phyloP scores from a whole-genome alignment of 768 basidiomycete genomes.

The Tremella mesenterica region DNA sequence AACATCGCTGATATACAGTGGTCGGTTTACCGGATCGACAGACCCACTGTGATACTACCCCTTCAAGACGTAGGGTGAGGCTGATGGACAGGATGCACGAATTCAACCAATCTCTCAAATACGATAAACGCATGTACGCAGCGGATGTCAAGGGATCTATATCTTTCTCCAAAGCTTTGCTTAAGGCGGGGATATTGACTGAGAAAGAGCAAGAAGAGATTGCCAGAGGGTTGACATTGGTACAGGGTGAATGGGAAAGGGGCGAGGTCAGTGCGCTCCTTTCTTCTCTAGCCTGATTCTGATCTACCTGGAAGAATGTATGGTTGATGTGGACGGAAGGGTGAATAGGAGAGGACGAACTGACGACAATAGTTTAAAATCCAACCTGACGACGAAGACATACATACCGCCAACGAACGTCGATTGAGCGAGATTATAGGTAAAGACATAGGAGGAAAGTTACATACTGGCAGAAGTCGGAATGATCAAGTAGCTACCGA shows the following conservation, averaged over 20 bases:
- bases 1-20: constrained; percentile 45
- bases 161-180: constrained; percentile 83
- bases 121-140: constrained; percentile 87
- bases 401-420: constrained; percentile 97
- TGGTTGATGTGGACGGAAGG: no score
- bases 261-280: constrained; percentile 52
- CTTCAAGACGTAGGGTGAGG: neutral
- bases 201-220: constrained; percentile 63
- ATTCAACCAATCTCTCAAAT: constrained; percentile 91
- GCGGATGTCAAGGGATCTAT: constrained; percentile 90
- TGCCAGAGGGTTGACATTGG: constrained; percentile 58
- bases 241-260: constrained; percentile 74
- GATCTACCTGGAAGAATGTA: neutral
- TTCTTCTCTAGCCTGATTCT: neutral
- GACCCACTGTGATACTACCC: constrained; percentile 61
- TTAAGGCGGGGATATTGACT: constrained; percentile 68
- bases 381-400: constrained; percentile 89
- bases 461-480: constrained; percentile 92
- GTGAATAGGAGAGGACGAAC: neutral
- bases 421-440: constrained; percentile 89
- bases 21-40: constrained; percentile 77
- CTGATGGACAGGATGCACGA: constrained; percentile 69
- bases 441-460: constrained; percentile 73
- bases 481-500: constrained; percentile 99
- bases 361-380: constrained; percentile 56